These are phyloP conservation scores for Pythium monospermum DNA, from an alignment of 352 stramenopile species.

Conservation along the genomic window DNA sequence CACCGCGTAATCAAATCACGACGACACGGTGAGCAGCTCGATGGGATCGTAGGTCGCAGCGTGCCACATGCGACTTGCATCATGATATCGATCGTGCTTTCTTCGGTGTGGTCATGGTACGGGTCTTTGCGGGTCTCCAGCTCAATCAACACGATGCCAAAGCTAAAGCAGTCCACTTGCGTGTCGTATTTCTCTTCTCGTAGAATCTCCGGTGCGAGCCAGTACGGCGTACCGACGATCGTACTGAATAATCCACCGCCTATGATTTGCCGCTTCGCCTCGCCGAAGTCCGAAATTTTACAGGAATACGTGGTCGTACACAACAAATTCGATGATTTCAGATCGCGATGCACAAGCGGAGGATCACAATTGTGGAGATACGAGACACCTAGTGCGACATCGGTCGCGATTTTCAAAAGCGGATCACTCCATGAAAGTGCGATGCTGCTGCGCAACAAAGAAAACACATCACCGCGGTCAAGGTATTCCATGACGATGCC, in stretches of 20 bases:
- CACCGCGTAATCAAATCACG: constrained; percentile 63
- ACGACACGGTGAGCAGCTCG: constrained; percentile 48
- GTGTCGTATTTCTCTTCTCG: constrained; percentile 77
- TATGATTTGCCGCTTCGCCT: constrained; percentile 54
- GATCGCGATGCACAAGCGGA: constrained; percentile 73
- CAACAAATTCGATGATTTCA: constrained; percentile 79
- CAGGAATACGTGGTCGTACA: constrained; percentile 70
- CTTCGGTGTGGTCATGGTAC: constrained; percentile 52
- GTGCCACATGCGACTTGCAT: constrained; percentile 54
- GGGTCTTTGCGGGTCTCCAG: constrained; percentile 71
- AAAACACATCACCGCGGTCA: constrained; percentile 61
- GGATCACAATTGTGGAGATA: constrained; percentile 82
- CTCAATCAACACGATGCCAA: constrained; percentile 83
- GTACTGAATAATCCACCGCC: constrained; percentile 55
- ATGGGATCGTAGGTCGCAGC: constrained; percentile 61
- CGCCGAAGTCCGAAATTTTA: constrained; percentile 82
- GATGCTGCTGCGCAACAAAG: constrained; percentile 56
- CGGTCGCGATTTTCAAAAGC: constrained; percentile 74
- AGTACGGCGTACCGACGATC: constrained; percentile 82
- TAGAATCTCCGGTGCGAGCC: constrained; percentile 81
- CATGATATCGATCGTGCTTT: constrained; percentile 82
- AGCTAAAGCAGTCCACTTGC: constrained; percentile 86
- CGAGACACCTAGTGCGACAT: constrained; percentile 72
- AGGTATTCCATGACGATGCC: constrained; percentile 78
- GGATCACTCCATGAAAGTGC: constrained; percentile 73